phyloP scores from a whole-genome alignment of 129 eudicot genomes.

The Oenanthe sinensis region DNA sequence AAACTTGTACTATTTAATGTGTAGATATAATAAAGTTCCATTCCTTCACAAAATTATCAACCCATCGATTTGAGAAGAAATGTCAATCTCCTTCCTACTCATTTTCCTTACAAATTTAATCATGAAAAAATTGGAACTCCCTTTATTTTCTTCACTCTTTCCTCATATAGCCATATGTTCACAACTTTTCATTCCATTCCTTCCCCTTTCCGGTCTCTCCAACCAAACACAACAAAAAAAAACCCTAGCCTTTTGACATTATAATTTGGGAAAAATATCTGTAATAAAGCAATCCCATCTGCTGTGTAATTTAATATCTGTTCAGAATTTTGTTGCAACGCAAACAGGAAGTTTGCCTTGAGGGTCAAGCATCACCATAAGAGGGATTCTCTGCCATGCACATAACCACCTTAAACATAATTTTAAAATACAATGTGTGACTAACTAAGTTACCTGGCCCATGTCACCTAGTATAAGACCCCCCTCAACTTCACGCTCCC shows the following conservation, averaged over 20 bases:
- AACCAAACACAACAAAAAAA: no score
- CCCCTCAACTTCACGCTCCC: constrained; percentile 89
- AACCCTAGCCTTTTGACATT: not conserved
- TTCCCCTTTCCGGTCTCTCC: no score
- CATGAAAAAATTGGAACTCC: not conserved
- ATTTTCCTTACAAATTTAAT: not conserved
- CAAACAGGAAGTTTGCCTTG: not conserved
- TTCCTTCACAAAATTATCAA: no score
- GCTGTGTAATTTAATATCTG: not conserved
- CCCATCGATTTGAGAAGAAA: not conserved
- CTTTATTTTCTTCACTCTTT: no score
- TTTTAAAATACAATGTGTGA: not conserved
- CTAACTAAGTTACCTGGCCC: constrained; percentile 67
- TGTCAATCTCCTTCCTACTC: not conserved
- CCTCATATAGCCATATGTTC: no score
- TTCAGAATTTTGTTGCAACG: not conserved
- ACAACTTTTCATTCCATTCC: no score
- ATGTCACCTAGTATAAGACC: constrained; percentile 89
- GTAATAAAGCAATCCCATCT: not conserved
- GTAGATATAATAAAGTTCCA: not conserved
- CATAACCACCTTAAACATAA: not conserved
- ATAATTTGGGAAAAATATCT: not conserved
- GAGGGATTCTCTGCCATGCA: not conserved
- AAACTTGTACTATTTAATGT: not conserved
- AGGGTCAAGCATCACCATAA: not conserved